Evolutionary conservation across 306 rosid genomes (phyloP), one percentile per base, ranked within the genome.

Genomic region (Cercis canadensis): DNA sequence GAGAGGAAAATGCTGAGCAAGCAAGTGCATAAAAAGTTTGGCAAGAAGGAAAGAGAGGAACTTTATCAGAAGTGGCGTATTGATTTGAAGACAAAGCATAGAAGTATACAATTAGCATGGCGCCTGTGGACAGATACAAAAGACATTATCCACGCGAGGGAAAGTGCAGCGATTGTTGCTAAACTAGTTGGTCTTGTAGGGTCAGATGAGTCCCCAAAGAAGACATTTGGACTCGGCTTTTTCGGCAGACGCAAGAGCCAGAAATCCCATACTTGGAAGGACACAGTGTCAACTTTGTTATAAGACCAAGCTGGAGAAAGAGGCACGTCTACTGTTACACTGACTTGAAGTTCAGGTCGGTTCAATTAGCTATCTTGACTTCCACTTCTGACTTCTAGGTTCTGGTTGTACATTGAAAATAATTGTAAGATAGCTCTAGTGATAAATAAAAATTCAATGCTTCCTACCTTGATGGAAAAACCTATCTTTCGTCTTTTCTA

Each of bases 1-100:
- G 97, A 91, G 85, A 87, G 99, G 70, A 88, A 87, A 75, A 87
- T 84, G 92, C 80, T 95, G 64, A 81, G 92, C 68, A 91, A 75
- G 87, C 78, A 84, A 71, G 85, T 95, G 75, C 86, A 81, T 19
- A 85, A 82, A 80, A 91, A 81, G 78, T 84, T 84, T 21, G 57
- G 84, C 1, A 65, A 63, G 37, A 91, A 79, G 81, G 97, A 85
- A 72, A 81, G 90, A 64, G 85, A 83, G 3, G 69, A 62, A 56
- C 86, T 87, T 57, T 95, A 89, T 79, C 55, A 49, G 79, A 84
- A 70, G 71, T 95, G 97, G 99, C 74, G 86, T 29, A 82, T 91
- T 45, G 75, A 68, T 66, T 85, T 86, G 67, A 87, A 75, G 58
- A 82, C 88, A 2, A 89, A 83, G 83, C 71, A 85, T 66, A 89